phyloP scores from a whole-genome alignment of 768 basidiomycete genomes.

The Daedaleopsis sinensis region DNA sequence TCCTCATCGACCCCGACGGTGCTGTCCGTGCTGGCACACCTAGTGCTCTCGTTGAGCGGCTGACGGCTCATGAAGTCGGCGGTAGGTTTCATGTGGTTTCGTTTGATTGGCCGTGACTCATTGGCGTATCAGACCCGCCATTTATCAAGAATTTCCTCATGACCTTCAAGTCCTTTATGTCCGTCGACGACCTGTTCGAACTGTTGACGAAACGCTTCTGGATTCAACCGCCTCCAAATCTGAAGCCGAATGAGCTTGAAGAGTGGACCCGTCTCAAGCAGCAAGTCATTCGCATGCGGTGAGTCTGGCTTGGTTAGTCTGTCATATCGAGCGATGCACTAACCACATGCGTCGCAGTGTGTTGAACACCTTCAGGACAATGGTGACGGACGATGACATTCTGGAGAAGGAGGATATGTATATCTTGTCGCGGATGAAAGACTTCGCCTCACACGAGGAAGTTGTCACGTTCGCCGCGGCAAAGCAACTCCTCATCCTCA shows the following conservation, averaged over 20 bases:
- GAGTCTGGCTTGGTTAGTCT: constrained; percentile 27
- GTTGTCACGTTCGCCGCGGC: constrained; percentile 69
- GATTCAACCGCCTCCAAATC: constrained; percentile 70
- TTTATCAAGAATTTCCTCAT: constrained; percentile 91
- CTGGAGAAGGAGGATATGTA: constrained; percentile 86
- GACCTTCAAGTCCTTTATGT: constrained; percentile 95
- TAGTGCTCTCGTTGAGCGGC: constrained; percentile 80
- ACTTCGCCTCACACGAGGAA: constrained; percentile 71
- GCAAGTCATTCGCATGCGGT: constrained; percentile 87
- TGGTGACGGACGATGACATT: constrained; percentile 83
- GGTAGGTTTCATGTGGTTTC: constrained; percentile 48
- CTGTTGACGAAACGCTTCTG: constrained; percentile 80
- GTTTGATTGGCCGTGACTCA: neutral
- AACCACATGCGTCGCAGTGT: constrained; percentile 40
- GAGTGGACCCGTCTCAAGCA: constrained; percentile 90
- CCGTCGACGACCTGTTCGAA: constrained; percentile 79
- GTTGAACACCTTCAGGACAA: constrained; percentile 86
- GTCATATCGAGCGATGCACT: neutral
- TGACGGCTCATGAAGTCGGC: constrained; percentile 89
- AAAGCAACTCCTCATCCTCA: constrained; percentile 70
- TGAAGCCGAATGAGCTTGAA: constrained; percentile 61
- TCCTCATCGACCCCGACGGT: constrained; percentile 84
- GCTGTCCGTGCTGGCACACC: constrained; percentile 87
- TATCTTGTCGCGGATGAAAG: constrained; percentile 80
- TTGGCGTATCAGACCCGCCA: constrained; percentile 56